These are phyloP conservation scores for Apiotrichum gamsii DNA, from an alignment of 1,284 basidiomycete species.

Conservation along the genomic window DNA sequence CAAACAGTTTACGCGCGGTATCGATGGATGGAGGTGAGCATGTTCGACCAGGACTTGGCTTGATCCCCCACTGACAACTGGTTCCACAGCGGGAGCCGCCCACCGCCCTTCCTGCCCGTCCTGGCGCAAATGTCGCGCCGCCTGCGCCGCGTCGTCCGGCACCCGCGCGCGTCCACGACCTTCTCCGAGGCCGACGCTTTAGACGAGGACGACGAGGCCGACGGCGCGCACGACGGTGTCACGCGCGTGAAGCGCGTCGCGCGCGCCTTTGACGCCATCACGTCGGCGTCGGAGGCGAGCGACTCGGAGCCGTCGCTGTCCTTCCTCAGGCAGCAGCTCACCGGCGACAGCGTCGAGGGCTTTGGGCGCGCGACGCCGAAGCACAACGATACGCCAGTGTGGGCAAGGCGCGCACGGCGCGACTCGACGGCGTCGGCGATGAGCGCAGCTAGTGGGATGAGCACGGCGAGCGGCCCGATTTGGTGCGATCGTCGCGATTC, in stretches of 20 bases:
- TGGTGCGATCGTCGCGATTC: conserved; percentile 7
- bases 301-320: conserved; percentile 14
- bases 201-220: conserved; percentile 10
- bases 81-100: conserved; percentile 16
- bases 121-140: conserved; percentile 33
- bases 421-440: conserved; percentile 5
- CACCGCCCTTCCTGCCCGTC: conserved; percentile 40
- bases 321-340: conserved; percentile 25
- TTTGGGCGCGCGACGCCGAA: conserved; percentile 15
- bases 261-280: conserved; percentile 31
- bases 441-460: conserved; percentile 3
- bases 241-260: conserved; percentile 37
- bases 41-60: too few relatives aligned
- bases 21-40: conserved; percentile 27
- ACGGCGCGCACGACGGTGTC: conserved; percentile 17
- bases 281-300: conserved; percentile 26
- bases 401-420: conserved; percentile 1
- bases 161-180: conserved; percentile 17
- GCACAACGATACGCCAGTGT: not conserved
- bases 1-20: conserved; percentile 26
- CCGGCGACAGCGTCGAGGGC: conserved; percentile 29
- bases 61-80: too few relatives aligned
- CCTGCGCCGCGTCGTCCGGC: conserved; percentile 24
- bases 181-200: conserved; percentile 29
- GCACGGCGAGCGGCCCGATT: conserved; percentile 3